These are phyloP conservation scores for Bimuria novae-zelandiae DNA, from an alignment of 2,329 filamentous ascomycete species.

Conservation along the genomic window DNA sequence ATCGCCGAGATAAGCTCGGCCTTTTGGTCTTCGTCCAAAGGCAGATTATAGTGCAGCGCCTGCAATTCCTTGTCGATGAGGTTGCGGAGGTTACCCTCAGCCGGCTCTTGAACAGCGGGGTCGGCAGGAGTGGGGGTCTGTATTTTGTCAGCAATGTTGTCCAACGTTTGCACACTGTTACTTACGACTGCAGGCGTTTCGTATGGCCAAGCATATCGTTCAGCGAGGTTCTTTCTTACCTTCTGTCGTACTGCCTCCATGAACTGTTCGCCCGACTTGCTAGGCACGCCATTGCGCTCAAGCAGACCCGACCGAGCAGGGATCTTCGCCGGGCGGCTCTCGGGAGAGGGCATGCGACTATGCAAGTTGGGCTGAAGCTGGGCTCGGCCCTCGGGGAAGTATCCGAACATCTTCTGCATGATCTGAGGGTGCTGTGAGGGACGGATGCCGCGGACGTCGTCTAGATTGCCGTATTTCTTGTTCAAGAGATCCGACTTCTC, in stretches of 20 bases:
- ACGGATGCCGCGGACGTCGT: not conserved
- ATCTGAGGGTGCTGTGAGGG: not conserved
- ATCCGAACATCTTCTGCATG: not conserved
- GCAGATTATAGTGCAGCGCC: not conserved
- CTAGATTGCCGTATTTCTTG: not conserved
- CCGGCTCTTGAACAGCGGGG: not conserved
- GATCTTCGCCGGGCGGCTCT: not conserved
- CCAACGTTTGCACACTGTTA: not conserved
- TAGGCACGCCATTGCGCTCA: not conserved
- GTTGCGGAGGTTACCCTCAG: conserved; percentile 4
- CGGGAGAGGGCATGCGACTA: not conserved
- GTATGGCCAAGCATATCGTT: not conserved
- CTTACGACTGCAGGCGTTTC: conserved; percentile 2
- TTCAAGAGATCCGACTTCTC: not conserved
- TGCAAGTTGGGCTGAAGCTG: not conserved
- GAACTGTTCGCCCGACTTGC: conserved; percentile 12
- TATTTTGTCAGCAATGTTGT: not conserved
- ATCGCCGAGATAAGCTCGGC: conserved; percentile 12
- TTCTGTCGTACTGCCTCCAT: conserved; percentile 9
- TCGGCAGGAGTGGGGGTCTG: not conserved
- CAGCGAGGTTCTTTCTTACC: conserved; percentile 7
- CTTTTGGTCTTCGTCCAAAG: conserved; percentile 19
- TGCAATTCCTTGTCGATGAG: conserved; percentile 1
- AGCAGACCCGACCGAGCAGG: not conserved
- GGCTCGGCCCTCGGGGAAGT: not conserved